Percentiles rank a stretch among this genome's conserved stretches.
Evolutionary conservation across 768 basidiomycete species (phyloP).

Genomic region (Kwoniella dejecticola): DNA sequence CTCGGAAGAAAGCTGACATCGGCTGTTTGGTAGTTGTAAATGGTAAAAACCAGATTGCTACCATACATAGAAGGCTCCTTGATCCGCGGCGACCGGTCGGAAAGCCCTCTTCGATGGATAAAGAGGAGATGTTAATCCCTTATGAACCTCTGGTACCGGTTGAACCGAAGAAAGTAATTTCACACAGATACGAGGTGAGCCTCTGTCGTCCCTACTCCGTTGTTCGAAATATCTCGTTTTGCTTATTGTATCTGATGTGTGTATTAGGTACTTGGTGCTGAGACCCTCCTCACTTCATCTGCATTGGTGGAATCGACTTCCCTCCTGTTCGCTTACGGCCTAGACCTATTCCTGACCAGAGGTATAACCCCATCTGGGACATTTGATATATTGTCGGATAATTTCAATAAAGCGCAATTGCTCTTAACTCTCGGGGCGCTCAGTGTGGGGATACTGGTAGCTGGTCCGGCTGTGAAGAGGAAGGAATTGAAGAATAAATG

Average conservation of each 20-base stretch:
- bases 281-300: conserved; percentile 72
- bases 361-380: conserved; percentile 77
- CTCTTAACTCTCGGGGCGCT: conserved; percentile 77
- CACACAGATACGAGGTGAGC: conserved; percentile 64
- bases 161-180: conserved; percentile 65
- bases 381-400: conserved; percentile 88
- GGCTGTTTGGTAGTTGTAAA: conserved; percentile 89
- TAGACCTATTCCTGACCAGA: conserved; percentile 86
- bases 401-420: conserved; percentile 90
- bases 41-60: conserved; percentile 70
- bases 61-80: conserved; percentile 70
- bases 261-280: conserved; percentile 68
- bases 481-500: conserved; percentile 49
- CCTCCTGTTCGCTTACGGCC: conserved; percentile 78
- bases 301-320: conserved; percentile 90
- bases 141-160: conserved; percentile 79
- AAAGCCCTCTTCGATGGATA: conserved; percentile 74
- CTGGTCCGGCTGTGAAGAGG: conserved; percentile 72
- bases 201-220: no score
- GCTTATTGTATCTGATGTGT: background rate
- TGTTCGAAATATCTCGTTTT: no score
- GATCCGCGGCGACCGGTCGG: conserved; percentile 80
- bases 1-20: no score
- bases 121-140: conserved; percentile 79
- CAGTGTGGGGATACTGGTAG: conserved; percentile 72